Percentiles rank a stretch among this genome's conserved stretches.
Conservation (phyloP, 1,139 yeast genomes). For the Candida smagusa region DNA sequence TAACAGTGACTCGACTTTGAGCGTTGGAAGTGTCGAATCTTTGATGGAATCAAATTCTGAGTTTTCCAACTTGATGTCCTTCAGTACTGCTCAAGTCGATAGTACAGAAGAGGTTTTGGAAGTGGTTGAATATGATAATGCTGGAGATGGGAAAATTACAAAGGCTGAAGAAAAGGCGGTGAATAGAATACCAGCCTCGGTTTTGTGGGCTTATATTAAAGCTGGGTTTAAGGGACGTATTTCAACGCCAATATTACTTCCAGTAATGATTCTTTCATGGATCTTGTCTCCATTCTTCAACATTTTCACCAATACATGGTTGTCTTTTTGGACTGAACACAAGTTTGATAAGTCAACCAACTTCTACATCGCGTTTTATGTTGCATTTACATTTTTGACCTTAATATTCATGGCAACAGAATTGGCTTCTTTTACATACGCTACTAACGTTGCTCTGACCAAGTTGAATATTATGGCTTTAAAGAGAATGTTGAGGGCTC, state of each 20-base stretch:
- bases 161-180: constrained; percentile 20
- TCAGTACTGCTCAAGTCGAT: constrained; percentile 18
- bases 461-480: constrained; percentile 40
- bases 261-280: constrained; percentile 5
- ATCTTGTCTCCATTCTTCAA: constrained; percentile 28
- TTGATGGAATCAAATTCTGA: constrained; percentile 19
- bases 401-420: constrained; percentile 6
- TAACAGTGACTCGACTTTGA: constrained; percentile 15
- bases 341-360: constrained; percentile 33
- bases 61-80: constrained; percentile 5
- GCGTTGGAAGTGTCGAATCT: constrained; percentile 11
- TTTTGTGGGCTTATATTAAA: constrained; percentile 12
- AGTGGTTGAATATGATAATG: constrained; percentile 11
- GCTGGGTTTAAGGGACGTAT: constrained; percentile 12
- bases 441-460: constrained; percentile 22
- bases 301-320: constrained; percentile 41
- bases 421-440: constrained; percentile 6
- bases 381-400: constrained; percentile 9
- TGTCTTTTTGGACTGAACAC: constrained; percentile 33
- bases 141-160: constrained; percentile 27
- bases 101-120: constrained; percentile 10
- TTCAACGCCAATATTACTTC: constrained; percentile 14
- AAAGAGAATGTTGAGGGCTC: constrained; percentile 41
- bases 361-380: constrained; percentile 31
- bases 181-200: constrained; percentile 11